Evolutionary conservation across 73 alveolate species (phyloP), one percentile per base, ranked within the genome.

Genomic region (Paramecium biaurelia): DNA sequence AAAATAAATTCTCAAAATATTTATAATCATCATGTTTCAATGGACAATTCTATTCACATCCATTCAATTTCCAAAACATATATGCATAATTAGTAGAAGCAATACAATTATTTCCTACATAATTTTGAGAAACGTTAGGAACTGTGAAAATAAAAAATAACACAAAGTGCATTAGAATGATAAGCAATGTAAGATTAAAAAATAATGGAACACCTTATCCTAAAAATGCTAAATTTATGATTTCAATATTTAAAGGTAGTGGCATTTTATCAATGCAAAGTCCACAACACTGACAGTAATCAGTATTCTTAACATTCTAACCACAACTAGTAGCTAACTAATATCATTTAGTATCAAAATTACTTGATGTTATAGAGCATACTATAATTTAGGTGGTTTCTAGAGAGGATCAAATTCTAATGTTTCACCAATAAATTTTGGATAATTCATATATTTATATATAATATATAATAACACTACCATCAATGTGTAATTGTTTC

Each of bases 271-370:
- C 7, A 14, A 63, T 32, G 12, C 49, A 1, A 30, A 26, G 84
- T 63, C 84, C 84, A 14, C 84, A 63, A 63, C 84, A 63, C 12
- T 26, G 84, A 32, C 84, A 63, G 45, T 26, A 63, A 63, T 63
- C 47, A 30, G 84, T 12, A 32, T 63, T 63, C 12, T 26, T 63
- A 26, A 3, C 11, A 30, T 30, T 32, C 45, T 63, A 63, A 32
- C 84, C 84, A 63, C 84, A 63, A 63, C 84, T 63, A 11, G 84
- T 63, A 11, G 84, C 84, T 63, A 26, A 63, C 84, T 63, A 63
- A 32, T 11, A 30, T 63, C 7, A 23, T 26, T 53, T 18, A 15
- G 47, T 38, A 15, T 10, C 14, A 38, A 38, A 38, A 38, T 38
- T 38, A 38, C 47, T 38, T 38, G 47, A 38, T 38, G 47, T 38